These are phyloP conservation scores for Magnolia changhungtana DNA, from an alignment of 164 flowering plant species.

Conservation along the genomic window DNA sequence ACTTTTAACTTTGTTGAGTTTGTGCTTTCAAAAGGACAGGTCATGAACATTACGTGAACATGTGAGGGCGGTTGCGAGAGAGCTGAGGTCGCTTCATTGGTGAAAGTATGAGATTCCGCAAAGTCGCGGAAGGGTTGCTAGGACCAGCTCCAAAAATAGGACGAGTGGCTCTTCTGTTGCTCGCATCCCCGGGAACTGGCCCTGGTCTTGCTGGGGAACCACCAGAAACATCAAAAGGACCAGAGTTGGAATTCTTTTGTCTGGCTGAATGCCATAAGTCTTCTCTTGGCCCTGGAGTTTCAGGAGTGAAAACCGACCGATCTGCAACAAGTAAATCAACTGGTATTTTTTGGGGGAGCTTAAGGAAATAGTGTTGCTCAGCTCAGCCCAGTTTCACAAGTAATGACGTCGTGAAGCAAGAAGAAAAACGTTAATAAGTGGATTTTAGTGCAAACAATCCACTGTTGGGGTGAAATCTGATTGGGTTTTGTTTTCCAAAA, in stretches of 20 bases:
- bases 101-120: conserved; percentile 83
- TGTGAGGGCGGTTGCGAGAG: conserved; percentile 64
- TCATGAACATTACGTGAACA: conserved; percentile 59
- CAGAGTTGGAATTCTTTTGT: conserved; percentile 69
- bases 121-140: conserved; percentile 68
- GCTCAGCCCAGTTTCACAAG: conserved; percentile 10
- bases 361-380: conserved; percentile 10
- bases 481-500: too few relatives aligned
- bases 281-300: conserved; percentile 92
- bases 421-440: not conserved
- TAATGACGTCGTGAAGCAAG: not conserved
- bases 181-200: conserved; percentile 38
- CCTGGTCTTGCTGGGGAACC: conserved; percentile 66
- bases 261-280: conserved; percentile 78
- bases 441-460: not conserved
- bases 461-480: not conserved
- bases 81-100: conserved; percentile 92
- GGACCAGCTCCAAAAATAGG: conserved; percentile 48
- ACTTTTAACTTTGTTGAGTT: not conserved
- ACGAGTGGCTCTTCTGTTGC: conserved; percentile 48
- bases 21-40: not conserved
- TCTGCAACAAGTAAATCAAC: conserved; percentile 84
- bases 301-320: conserved; percentile 73
- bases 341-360: conserved; percentile 41
- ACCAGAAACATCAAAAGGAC: conserved; percentile 62